Evolutionary conservation across 441 rosid genomes (phyloP), one percentile per base, ranked within the genome.

Genomic region (Rhodomyrtus psidioides): DNA sequence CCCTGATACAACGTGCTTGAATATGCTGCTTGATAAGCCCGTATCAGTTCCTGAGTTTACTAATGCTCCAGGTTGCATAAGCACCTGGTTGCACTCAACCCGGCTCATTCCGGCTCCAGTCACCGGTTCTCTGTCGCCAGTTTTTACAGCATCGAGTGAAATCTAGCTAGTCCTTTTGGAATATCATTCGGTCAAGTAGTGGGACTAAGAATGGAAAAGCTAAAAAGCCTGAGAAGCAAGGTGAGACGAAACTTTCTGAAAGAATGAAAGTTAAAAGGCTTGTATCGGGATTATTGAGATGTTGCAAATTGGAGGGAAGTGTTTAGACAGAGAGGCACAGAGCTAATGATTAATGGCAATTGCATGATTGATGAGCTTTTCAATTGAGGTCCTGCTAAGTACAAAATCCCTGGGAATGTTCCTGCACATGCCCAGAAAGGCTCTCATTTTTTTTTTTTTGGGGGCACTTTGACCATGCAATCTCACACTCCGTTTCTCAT

Each of bases 121-220:
- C 60, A 55, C 92, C 42, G 83, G 93, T 91, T 95, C 98, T 86
- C 96, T 91, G 84, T 88, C 94, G 90, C 97, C 98, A 55, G 93
- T 96, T 90, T 95, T 96, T 70, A 95, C 99, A 85, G 96, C 97
- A 24, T 93, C 96, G 99, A 94, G 96, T 81, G 99, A 97, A 88
- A 91, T 95, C 62, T 96, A 83, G 87, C 51, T 74, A 83, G n/a
- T 70, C n/a, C 49, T 39, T 39, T 39, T 42, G 49, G 49, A 34
- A 70, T 10, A 70, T 39, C 49, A 53, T 59, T 85, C 51, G 14
- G 30, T 87, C 88, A 27, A 55, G 51, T 17, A 42, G 39, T 44
- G 60, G 34, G 34, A 30, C 79, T 70, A 12, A 70, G 79, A 70
- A 70, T 5, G 79, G 46, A 70, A 70, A 65, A 70, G 79, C 79